These are phyloP conservation scores for Fusarium circinatum DNA, from an alignment of 2,329 filamentous ascomycete genomes.

Conservation along the genomic window DNA sequence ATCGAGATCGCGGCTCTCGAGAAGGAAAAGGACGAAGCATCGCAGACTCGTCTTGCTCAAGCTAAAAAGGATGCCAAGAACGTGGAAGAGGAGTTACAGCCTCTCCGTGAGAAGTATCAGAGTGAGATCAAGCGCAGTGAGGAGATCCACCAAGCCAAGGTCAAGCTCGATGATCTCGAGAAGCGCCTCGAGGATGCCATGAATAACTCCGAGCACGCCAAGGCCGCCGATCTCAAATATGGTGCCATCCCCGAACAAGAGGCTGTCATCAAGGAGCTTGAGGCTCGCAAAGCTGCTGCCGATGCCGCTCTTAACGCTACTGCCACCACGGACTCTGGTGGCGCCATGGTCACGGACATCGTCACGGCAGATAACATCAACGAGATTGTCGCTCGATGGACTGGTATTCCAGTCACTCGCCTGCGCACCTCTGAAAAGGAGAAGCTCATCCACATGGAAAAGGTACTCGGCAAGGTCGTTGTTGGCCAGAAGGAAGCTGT, in stretches of 20 bases:
- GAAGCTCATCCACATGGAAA: constrained; percentile 98
- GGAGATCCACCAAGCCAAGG: constrained; percentile 91
- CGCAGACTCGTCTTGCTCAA: constrained; percentile 80
- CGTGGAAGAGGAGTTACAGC: constrained; percentile 90
- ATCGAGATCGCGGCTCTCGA: constrained; percentile 97
- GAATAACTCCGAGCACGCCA: constrained; percentile 83
- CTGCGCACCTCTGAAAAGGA: constrained; percentile 97
- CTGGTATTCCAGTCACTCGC: constrained; percentile 95
- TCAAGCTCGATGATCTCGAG: constrained; percentile 91
- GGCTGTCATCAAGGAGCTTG: constrained; percentile 80
- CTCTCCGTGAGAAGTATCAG: constrained; percentile 94
- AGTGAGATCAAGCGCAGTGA: constrained; percentile 90
- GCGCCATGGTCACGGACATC: constrained; percentile 87
- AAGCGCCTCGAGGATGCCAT: constrained; percentile 95
- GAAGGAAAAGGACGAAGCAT: constrained; percentile 94
- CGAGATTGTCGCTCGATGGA: constrained; percentile 96
- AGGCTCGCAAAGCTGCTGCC: constrained; percentile 80
- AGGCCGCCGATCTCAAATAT: constrained; percentile 94
- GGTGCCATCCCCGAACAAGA: constrained; percentile 96
- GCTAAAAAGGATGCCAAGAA: constrained; percentile 94
- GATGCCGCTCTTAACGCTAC: constrained; percentile 74
- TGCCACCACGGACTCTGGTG: constrained; percentile 66
- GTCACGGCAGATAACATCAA: constrained; percentile 99
- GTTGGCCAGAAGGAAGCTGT: constrained; percentile 96
- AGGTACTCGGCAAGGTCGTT: constrained; percentile 82